Conservation (phyloP, 148 eudicot genomes). For the Vaccinium darrowii region DNA sequence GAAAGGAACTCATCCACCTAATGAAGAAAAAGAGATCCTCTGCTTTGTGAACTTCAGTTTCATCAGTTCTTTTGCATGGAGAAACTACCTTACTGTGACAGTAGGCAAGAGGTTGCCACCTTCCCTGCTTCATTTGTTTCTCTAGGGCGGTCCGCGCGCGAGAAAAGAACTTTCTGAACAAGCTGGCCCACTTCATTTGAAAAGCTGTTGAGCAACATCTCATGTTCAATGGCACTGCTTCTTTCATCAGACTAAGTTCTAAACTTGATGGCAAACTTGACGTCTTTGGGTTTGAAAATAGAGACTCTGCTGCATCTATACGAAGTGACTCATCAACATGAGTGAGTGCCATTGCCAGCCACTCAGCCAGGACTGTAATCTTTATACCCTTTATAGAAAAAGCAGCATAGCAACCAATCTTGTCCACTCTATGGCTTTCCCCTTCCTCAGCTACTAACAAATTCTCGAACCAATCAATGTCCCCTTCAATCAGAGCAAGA, state of each 20-base stretch:
- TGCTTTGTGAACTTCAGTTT: conserved; percentile 40
- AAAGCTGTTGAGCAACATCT: conserved; percentile 95
- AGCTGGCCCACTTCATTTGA: conserved; percentile 95
- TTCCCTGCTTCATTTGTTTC: conserved; percentile 74
- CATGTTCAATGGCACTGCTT: conserved; percentile 88
- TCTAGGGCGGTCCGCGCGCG: conserved; percentile 91
- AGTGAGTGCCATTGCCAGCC: conserved; percentile 82
- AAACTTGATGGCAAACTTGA: conserved; percentile 84
- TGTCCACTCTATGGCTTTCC: conserved; percentile 25
- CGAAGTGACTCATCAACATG: conserved; percentile 94
- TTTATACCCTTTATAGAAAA: conserved; percentile 65
- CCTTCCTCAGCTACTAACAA: conserved; percentile 29
- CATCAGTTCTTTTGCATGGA: conserved; percentile 31
- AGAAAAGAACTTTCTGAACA: conserved; percentile 87
- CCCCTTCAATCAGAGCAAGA: conserved; percentile 92
- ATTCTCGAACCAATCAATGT: conserved; percentile 66
- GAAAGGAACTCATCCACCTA: conserved; percentile 88
- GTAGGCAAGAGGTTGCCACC: conserved; percentile 57
- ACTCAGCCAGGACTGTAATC: conserved; percentile 64
- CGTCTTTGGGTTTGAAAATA: conserved; percentile 88
- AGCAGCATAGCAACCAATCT: conserved; percentile 40
- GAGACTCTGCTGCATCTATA: conserved; percentile 87
- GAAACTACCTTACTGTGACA: conserved; percentile 23
- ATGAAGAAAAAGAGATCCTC: conserved; percentile 68
- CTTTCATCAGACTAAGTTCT: conserved; percentile 81